Evolutionary conservation across 331 rosid genomes (phyloP), one percentile per base, ranked within the genome.

Genomic region (Quercus lobata): DNA sequence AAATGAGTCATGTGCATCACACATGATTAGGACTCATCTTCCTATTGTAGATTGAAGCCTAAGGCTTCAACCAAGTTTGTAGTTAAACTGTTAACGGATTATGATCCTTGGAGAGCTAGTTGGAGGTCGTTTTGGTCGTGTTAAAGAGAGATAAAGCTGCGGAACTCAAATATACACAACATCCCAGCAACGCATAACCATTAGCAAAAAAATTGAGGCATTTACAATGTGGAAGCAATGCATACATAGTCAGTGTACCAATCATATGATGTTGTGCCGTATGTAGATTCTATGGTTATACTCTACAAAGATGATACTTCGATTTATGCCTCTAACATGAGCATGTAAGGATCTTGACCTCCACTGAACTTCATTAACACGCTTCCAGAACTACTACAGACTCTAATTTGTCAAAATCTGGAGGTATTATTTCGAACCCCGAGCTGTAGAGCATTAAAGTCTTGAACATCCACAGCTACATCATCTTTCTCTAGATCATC

Each of bases 401-500:
- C 53, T 17, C 72, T n/a, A 46, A 68, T 68, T 68, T 68, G 52
- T 68, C 27, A 60, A 34, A 68, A 34, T 68, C 14, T 35, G 24
- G 52, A 19, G 25, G 7, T 3, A 66, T 32, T 34, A 30, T 34
- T 30, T 27, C 7, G 14, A 60, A 7, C 49, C 69, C 71, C 71
- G 7, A 32, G 70, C 37, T 63, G n/a, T 16, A 63, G 12, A 29
- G 46, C 72, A 46, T 18, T 32, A 7, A 30, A 8, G 52, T 7
- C 72, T 68, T 8, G 72, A 34, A 34, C 16, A 7, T 32, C 29
- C 27, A 34, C 37, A 18, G 19, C 15, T 68, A 25, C n/a, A 62
- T 62, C 14, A 11, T 11, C 4, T 60, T 65, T 68, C 77, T 73
- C 76, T 16, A 53, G 71, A 72, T 91, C 88, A 95, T 18, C 91